These are phyloP conservation scores for Boletus semigastroideus DNA, from an alignment of 1,284 basidiomycete genomes.

Conservation along the genomic window DNA sequence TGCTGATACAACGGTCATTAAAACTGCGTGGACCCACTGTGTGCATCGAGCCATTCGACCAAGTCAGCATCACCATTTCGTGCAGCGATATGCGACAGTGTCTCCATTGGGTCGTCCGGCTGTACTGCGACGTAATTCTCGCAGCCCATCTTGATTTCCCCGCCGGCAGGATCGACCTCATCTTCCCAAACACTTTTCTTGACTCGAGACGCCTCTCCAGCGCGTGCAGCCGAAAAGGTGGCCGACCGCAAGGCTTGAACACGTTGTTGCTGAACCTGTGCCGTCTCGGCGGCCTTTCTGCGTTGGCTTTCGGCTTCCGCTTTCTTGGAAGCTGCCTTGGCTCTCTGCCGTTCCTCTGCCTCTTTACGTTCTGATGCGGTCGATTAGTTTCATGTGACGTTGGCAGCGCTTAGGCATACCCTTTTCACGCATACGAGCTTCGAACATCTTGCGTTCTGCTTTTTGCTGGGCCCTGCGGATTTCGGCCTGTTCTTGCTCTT, in stretches of 20 bases:
- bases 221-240: slow-evolving; percentile 62
- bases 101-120: slow-evolving; percentile 59
- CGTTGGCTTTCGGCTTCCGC: slow-evolving; percentile 50
- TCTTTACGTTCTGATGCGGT: slow-evolving; percentile 41
- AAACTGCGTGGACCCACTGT: slow-evolving; percentile 48
- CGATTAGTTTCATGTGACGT: slow-evolving; percentile 16
- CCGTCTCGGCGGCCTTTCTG: slow-evolving; percentile 50
- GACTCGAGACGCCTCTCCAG: slow-evolving; percentile 50
- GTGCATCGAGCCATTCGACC: slow-evolving; percentile 65
- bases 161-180: slow-evolving; percentile 65
- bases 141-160: slow-evolving; percentile 60
- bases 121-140: slow-evolving; percentile 46
- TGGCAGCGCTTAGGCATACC: slow-evolving; percentile 14
- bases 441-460: slow-evolving; percentile 51
- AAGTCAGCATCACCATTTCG: slow-evolving; percentile 53
- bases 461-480: slow-evolving; percentile 47
- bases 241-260: slow-evolving; percentile 56
- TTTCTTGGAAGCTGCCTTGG: slow-evolving; percentile 54
- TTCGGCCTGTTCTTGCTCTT: slow-evolving; percentile 55
- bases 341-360: slow-evolving; percentile 57
- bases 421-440: slow-evolving; percentile 30
- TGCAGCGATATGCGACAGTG: slow-evolving; percentile 65
- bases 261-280: slow-evolving; percentile 45
- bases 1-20: slow-evolving; percentile 21
- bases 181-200: slow-evolving; percentile 68